A percentile compares a stretch with the other conserved stretches of the same genome.
Conservation (phyloP, 768 basidiomycete species). For the Ramaria sp. region DNA sequence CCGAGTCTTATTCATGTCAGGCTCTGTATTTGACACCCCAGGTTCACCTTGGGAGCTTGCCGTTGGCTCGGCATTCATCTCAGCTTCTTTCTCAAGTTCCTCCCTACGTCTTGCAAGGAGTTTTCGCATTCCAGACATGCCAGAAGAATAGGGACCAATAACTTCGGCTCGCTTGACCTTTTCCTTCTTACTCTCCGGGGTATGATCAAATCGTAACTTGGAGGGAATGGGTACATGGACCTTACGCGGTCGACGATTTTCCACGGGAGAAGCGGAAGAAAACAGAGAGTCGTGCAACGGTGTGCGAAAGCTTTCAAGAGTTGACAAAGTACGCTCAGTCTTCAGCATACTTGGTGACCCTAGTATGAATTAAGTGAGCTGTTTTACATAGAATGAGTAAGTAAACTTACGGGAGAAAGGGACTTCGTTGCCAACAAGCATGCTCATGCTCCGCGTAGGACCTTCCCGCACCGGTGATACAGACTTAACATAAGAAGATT, state of each 20-base stretch:
- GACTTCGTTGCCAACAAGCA: not conserved
- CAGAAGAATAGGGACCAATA: conserved; percentile 2
- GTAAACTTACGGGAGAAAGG: not conserved
- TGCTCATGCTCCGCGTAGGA: not conserved
- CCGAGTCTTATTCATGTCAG: not conserved
- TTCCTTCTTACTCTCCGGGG: not conserved
- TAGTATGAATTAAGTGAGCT: not conserved
- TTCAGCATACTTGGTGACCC: not conserved
- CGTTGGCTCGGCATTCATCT: not conserved
- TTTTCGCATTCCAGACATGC: conserved; percentile 5
- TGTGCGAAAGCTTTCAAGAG: conserved; percentile 4
- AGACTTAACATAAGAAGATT: not conserved
- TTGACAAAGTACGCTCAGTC: not conserved
- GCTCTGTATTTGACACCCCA: not conserved
- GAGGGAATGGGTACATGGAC: conserved; percentile 8
- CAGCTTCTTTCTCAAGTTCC: not conserved
- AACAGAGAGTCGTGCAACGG: not conserved
- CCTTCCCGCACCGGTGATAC: not conserved
- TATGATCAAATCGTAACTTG: conserved; percentile 4
- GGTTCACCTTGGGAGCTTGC: not conserved
- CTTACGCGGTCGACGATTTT: conserved; percentile 4
- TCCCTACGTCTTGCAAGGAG: conserved; percentile 3
- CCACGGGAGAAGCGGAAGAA: not conserved
- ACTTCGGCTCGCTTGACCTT: not conserved
- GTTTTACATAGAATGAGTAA: not conserved